These are phyloP conservation scores for Linum tenue DNA, from an alignment of 345 rosid genomes.

Conservation along the genomic window DNA sequence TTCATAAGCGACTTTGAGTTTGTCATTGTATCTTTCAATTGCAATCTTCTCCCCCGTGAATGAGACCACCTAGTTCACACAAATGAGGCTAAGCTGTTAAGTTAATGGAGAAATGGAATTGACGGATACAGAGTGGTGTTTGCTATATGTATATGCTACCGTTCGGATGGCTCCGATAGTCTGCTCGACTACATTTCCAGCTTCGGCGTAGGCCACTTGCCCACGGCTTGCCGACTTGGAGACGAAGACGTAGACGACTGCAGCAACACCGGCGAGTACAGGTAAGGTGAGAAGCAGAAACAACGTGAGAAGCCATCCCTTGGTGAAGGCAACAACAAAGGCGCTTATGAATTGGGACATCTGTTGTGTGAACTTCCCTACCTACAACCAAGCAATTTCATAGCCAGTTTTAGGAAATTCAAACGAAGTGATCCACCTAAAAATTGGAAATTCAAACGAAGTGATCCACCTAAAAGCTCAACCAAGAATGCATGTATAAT, in stretches of 20 bases:
- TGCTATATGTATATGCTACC: slow-evolving; percentile 25
- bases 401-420: no score
- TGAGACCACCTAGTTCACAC: slow-evolving; percentile 55
- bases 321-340: slow-evolving; percentile 46
- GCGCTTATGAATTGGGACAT: slow-evolving; percentile 57
- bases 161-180: slow-evolving; percentile 77
- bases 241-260: slow-evolving; percentile 40
- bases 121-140: not conserved
- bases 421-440: no score
- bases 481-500: no score
- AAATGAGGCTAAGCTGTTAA: not conserved
- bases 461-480: no score
- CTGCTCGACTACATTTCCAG: slow-evolving; percentile 81
- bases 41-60: slow-evolving; percentile 82
- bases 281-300: slow-evolving; percentile 49
- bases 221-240: slow-evolving; percentile 65
- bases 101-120: no score
- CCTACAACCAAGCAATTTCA: slow-evolving; percentile 30
- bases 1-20: slow-evolving; percentile 46
- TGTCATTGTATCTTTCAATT: slow-evolving; percentile 43
- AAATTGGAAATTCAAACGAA: no score
- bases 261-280: slow-evolving; percentile 49
- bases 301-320: slow-evolving; percentile 48
- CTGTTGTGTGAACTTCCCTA: slow-evolving; percentile 68
- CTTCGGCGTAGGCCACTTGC: slow-evolving; percentile 76